These are phyloP conservation scores for Blastobotrys illinoisensis DNA, from an alignment of 1,139 yeast species.

Conservation along the genomic window DNA sequence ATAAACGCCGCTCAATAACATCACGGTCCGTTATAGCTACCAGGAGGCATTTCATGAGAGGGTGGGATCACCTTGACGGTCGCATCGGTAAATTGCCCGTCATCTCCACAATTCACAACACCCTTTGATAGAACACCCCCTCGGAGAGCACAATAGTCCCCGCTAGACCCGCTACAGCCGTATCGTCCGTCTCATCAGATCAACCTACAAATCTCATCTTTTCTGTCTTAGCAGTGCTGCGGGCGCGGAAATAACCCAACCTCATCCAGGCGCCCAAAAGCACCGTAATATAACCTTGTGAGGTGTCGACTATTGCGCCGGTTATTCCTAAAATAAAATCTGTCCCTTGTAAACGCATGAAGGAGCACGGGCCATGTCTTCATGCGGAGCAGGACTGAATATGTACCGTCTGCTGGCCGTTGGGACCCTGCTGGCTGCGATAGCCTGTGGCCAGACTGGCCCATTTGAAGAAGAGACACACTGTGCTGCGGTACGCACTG, in stretches of 20 bases:
- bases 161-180: too few species aligned
- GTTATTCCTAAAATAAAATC: not conserved
- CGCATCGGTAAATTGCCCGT: too few species aligned
- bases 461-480: not conserved
- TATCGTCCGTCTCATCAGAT: too few species aligned
- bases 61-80: too few species aligned
- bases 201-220: too few species aligned
- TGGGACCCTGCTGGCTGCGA: not conserved
- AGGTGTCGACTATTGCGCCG: not conserved
- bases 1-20: too few species aligned
- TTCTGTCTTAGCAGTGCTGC: too few species aligned
- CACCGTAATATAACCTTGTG: not conserved
- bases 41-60: too few species aligned
- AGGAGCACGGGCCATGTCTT: not conserved
- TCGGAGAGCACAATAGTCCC: too few species aligned
- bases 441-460: not conserved
- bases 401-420: not conserved
- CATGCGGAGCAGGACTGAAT: not conserved
- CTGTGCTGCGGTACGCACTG: conserved; percentile 12
- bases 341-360: not conserved
- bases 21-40: too few species aligned
- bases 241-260: not conserved
- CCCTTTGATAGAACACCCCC: too few species aligned
- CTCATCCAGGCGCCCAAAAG: not conserved
- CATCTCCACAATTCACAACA: too few species aligned